Evolutionary conservation across 352 stramenopile species (phyloP).

Genomic region (Phytophthora cajani): DNA sequence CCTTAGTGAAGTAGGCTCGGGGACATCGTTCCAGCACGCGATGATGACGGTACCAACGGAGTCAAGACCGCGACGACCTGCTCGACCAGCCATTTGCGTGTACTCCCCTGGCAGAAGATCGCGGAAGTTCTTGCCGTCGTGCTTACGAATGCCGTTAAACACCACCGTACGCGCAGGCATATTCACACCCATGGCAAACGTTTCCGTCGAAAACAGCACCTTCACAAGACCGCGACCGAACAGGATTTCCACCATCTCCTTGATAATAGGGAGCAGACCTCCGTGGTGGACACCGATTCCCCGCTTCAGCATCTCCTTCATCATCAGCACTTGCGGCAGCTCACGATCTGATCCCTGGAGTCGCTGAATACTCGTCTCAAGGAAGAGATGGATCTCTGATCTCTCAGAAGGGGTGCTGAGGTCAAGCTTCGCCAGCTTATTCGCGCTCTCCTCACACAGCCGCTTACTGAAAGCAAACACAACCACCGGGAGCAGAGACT

Average conservation of each 20-base stretch:
- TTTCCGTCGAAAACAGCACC: conserved; percentile 99
- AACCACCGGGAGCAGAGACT: conserved; percentile 94
- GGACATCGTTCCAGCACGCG: conserved; percentile 97
- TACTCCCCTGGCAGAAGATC: conserved; percentile 91
- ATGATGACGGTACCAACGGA: conserved; percentile 97
- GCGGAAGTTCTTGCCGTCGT: conserved; percentile 95
- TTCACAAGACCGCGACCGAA: conserved; percentile 98
- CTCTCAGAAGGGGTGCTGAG: conserved; percentile 74
- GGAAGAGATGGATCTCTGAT: conserved; percentile 86
- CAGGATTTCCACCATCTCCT: conserved; percentile 99
- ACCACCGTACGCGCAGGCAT: conserved; percentile 98
- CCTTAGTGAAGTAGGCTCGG: conserved; percentile 93
- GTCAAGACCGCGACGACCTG: conserved; percentile 97
- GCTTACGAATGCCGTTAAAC: conserved; percentile 98
- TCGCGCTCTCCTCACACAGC: conserved; percentile 83
- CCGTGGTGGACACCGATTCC: conserved; percentile 98
- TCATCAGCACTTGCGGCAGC: conserved; percentile 97
- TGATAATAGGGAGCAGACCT: conserved; percentile 98
- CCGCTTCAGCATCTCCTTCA: conserved; percentile 96
- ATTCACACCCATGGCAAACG: conserved; percentile 99
- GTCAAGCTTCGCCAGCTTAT: conserved; percentile 78
- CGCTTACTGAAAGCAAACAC: conserved; percentile 94
- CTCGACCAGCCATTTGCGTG: conserved; percentile 98
- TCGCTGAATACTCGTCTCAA: conserved; percentile 77
- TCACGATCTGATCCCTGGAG: conserved; percentile 95